These are phyloP conservation scores for Chionographis japonica DNA, from an alignment of 106 monocot genomes.

Conservation along the genomic window DNA sequence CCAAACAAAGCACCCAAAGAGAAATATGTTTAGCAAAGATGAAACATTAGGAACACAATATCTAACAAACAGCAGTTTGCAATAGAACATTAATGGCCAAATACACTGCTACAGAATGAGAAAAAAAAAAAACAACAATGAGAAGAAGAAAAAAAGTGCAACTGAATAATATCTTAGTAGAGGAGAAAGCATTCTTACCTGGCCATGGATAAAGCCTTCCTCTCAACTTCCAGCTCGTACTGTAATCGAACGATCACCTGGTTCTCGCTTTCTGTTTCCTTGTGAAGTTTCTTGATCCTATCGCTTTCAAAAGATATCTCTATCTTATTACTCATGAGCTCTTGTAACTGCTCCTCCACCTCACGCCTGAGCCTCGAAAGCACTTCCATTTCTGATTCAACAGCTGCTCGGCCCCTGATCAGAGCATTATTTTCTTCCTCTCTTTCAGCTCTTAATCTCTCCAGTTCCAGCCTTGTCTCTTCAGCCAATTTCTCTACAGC, in stretches of 20 bases:
- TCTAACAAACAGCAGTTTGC: too few relatives aligned
- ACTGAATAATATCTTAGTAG: too few relatives aligned
- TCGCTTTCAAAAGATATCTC: slow-evolving; percentile 78
- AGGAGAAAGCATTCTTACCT: slow-evolving; percentile 34
- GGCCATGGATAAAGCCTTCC: slow-evolving; percentile 90
- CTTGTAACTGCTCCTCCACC: slow-evolving; percentile 79
- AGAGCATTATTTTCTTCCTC: slow-evolving; percentile 76
- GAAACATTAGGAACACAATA: too few relatives aligned
- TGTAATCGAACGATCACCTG: slow-evolving; percentile 62
- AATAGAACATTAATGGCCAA: too few relatives aligned
- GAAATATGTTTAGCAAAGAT: too few relatives aligned
- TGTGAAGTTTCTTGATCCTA: slow-evolving; percentile 56
- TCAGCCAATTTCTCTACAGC: slow-evolving; percentile 79
- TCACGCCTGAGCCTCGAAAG: slow-evolving; percentile 70
- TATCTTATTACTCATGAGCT: slow-evolving; percentile 53
- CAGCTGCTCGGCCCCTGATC: slow-evolving; percentile 52
- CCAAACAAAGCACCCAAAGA: too few relatives aligned
- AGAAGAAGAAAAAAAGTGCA: neutral
- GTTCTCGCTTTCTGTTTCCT: slow-evolving; percentile 74
- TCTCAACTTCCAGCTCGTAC: slow-evolving; percentile 94
- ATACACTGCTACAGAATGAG: too few relatives aligned
- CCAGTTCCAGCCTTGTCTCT: slow-evolving; percentile 72
- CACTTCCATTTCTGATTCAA: slow-evolving; percentile 93
- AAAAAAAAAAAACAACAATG: neutral
- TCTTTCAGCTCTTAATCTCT: slow-evolving; percentile 66